Percentiles rank a stretch among this genome's conserved stretches.
Evolutionary conservation across 2,329 filamentous ascomycete species (phyloP).

Genomic region (Hypoxylon sp.): DNA sequence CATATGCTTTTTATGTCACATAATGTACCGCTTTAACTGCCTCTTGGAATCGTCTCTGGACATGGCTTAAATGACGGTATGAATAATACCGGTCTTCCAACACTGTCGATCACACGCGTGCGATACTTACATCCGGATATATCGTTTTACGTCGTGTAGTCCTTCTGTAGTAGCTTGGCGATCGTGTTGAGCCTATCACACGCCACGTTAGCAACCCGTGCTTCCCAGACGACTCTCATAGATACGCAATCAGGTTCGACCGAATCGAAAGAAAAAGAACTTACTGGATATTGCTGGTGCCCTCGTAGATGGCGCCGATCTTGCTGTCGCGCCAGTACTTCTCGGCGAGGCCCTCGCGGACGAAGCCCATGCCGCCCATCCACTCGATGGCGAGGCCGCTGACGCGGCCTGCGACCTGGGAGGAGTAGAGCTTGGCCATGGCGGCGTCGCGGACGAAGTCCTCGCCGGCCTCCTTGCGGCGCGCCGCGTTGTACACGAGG

Average conservation of each 20-base stretch:
- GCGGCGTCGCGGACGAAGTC: constrained; percentile 95
- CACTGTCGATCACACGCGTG: not conserved
- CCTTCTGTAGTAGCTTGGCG: constrained; percentile 68
- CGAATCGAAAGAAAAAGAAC: too few species aligned
- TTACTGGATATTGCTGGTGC: constrained; percentile 79
- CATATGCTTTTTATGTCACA: not conserved
- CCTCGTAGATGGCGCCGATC: constrained; percentile 98
- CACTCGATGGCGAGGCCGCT: constrained; percentile 90
- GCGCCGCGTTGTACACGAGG: constrained; percentile 92
- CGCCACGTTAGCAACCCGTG: constrained; percentile 37
- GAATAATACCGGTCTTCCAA: not conserved
- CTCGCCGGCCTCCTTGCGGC: constrained; percentile 97
- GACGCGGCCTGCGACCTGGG: constrained; percentile 89
- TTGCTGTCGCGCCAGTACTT: constrained; percentile 98
- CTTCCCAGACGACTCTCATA: not conserved
- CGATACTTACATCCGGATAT: not conserved
- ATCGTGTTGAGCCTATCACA: constrained; percentile 65
- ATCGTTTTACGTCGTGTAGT: constrained; percentile 58
- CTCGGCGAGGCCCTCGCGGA: constrained; percentile 93
- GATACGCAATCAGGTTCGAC: too few species aligned
- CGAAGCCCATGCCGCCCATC: constrained; percentile 99
- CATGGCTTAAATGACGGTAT: not conserved
- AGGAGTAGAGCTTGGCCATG: constrained; percentile 97
- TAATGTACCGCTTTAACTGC: not conserved
- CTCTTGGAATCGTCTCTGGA: not conserved